Evolutionary conservation across 768 basidiomycete species (phyloP).

Genomic region (Mycena polygramma): DNA sequence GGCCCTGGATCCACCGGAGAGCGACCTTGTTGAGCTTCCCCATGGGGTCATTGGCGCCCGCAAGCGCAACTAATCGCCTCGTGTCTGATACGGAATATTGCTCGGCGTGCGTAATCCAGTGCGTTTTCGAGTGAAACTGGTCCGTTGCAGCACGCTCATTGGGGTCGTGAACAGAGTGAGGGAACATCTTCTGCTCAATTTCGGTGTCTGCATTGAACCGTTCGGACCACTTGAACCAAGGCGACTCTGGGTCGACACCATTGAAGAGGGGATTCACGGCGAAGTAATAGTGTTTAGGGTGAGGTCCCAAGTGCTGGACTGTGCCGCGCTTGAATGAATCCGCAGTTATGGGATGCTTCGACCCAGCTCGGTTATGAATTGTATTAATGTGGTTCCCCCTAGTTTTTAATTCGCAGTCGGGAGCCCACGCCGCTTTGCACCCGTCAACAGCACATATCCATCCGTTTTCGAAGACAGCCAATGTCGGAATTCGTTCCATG

Average conservation of each 20-base stretch:
- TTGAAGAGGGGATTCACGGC: background rate
- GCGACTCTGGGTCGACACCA: background rate
- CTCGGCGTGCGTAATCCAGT: background rate
- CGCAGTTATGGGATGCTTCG: background rate
- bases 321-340: background rate
- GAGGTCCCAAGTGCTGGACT: background rate
- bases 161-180: background rate
- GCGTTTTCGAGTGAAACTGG: background rate
- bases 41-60: background rate
- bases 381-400: background rate
- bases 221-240: background rate
- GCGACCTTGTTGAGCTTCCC: background rate
- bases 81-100: conserved; percentile 3
- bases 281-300: background rate
- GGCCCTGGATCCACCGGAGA: background rate
- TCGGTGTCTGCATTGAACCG: background rate
- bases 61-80: background rate
- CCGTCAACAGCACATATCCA: background rate
- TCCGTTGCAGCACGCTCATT: background rate
- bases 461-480: background rate
- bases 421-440: background rate
- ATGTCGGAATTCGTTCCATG: background rate
- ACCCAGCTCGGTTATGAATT: too few species aligned
- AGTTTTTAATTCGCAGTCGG: too few species aligned
- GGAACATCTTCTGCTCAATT: background rate